Evolutionary conservation across 2,329 filamentous ascomycete genomes (phyloP), one percentile per base, ranked within the genome.

Genomic region (Rhytidhysteron rufulum): DNA sequence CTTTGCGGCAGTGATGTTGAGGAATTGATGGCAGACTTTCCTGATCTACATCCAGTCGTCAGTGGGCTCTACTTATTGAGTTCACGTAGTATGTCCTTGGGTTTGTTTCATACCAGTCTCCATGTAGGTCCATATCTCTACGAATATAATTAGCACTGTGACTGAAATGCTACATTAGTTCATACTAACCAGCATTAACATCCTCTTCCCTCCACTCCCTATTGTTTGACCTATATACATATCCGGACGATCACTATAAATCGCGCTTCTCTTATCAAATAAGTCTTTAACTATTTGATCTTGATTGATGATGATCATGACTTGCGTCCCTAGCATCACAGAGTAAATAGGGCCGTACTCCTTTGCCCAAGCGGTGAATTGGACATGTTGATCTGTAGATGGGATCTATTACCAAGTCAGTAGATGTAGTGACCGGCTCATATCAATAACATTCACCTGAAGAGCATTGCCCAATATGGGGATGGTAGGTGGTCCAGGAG

Each of bases 351-450:
- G 70, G 1, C 73, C 67, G 34, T 78, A 78, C 48, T 76, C 63
- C 3, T 69, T 47, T 0, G 74, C 73, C 76, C 76, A 79, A 50
- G 72, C 69, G 30, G 72, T 55, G 41, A 75, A 75, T 41, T 75
- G 70, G 0, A 70, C 44, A 41, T 76, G 70, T 0, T 55, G 53
- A 4, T 58, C 33, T 2, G 53, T 55, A 73, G 0, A 73, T 27
- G 24, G 24, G 13, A 27, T 27, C 24, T 27, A 27, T 8, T 8
- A 13, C 24, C 13, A 13, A 27, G 24, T 27, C 13, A 13, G 24
- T 27, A 27, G 7, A 27, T 27, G 13, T 8, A 13, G 13, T 27
- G 24, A 27, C 24, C 24, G 8, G 13, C 7, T 13, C 24, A 27
- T n/a, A n/a, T n/a, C n/a, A n/a, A n/a, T n/a, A n/a, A n/a, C n/a